Conservation (phyloP, 2,329 filamentous ascomycete genomes). For the Pseudocercospora eumusae region DNA sequence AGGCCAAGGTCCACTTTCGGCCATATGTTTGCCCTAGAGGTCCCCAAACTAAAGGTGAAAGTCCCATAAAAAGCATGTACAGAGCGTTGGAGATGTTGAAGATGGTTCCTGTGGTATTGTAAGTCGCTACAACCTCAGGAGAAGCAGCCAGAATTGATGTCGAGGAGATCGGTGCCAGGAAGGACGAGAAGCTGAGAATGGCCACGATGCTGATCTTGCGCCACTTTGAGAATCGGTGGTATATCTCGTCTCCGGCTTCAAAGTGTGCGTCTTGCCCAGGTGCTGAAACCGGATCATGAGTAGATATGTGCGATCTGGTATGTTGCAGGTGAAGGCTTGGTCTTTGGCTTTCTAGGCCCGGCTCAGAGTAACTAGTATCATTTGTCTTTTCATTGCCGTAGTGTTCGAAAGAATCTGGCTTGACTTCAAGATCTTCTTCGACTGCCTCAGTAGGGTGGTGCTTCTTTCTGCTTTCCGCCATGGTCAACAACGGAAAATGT, state of each 20-base stretch:
- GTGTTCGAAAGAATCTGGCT: conserved; percentile 15
- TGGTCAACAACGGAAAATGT: background rate
- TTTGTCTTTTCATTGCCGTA: conserved; percentile 10
- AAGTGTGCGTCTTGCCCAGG: conserved; percentile 37
- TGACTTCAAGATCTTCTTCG: conserved; percentile 22
- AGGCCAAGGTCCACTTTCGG: conserved; percentile 54
- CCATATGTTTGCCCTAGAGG: conserved; percentile 60
- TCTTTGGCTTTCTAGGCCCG: conserved; percentile 23
- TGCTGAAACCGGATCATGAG: conserved; percentile 33
- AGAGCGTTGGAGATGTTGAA: conserved; percentile 74
- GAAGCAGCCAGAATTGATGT: conserved; percentile 73
- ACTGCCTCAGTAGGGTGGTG: conserved; percentile 23
- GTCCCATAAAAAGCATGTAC: conserved; percentile 74
- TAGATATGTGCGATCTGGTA: conserved; percentile 35
- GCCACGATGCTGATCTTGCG: conserved; percentile 68
- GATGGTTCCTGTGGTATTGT: conserved; percentile 63
- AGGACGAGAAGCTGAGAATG: conserved; percentile 72
- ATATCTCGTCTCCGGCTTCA: conserved; percentile 57
- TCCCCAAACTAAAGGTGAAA: conserved; percentile 70
- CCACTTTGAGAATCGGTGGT: conserved; percentile 62
- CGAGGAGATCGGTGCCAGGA: conserved; percentile 72
- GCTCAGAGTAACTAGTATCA: conserved; percentile 12
- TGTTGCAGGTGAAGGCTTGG: conserved; percentile 35
- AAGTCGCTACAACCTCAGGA: conserved; percentile 64
- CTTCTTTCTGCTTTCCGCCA: conserved; percentile 14